Evolutionary conservation across 345 rosid genomes (phyloP).

Genomic region (Brassica rapa): DNA sequence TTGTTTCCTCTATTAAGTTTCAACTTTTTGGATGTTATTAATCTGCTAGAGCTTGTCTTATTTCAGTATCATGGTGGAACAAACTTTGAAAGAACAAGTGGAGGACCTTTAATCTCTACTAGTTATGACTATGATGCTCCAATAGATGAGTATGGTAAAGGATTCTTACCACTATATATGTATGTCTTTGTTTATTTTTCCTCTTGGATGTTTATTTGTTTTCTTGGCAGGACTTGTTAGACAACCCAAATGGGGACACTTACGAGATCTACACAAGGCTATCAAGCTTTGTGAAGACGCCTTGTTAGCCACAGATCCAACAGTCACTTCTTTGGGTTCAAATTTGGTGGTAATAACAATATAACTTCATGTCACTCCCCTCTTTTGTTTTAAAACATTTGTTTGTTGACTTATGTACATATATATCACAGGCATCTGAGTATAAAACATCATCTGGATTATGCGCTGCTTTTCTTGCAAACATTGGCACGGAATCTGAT

Average conservation of each 20-base stretch:
- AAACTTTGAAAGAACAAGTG: constrained; percentile 73
- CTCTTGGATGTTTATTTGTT: too few relatives aligned
- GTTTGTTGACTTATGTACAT: background rate
- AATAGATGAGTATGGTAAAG: constrained; percentile 87
- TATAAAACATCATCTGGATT: constrained; percentile 64
- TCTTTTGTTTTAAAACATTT: background rate
- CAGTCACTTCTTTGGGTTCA: constrained; percentile 63
- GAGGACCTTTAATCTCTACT: constrained; percentile 94
- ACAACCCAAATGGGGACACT: constrained; percentile 98
- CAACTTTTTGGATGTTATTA: background rate
- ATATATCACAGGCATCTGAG: constrained; percentile 57
- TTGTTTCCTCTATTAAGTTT: background rate
- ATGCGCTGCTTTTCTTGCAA: constrained; percentile 93
- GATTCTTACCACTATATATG: background rate
- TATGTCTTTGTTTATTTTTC: background rate
- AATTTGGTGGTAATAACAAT: constrained; percentile 63
- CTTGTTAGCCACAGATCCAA: constrained; percentile 73
- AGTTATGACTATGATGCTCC: constrained; percentile 99
- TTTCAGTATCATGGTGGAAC: constrained; percentile 95
- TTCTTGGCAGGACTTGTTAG: constrained; percentile 71
- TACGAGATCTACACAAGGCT: constrained; percentile 84
- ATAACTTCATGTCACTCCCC: background rate
- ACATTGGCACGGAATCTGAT: constrained; percentile 56
- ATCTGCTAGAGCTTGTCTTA: background rate
- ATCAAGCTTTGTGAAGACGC: constrained; percentile 87